Percentiles rank a stretch among this genome's conserved stretches.
phyloP scores from a whole-genome alignment of 169 alveolate species.

The Cryptosporidium canis region DNA sequence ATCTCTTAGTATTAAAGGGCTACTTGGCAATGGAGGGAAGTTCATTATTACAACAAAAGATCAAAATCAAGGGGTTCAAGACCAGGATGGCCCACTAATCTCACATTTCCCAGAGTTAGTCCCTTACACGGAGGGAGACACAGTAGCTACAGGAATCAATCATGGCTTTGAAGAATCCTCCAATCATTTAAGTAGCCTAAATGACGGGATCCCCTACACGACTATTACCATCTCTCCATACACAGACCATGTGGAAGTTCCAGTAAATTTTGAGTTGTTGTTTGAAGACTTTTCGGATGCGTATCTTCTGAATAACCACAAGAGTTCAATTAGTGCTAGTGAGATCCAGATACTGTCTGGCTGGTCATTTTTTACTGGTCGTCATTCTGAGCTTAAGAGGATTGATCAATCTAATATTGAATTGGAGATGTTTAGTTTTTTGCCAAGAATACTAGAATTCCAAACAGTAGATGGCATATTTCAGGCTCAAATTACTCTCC shows the following conservation, averaged over 20 bases:
- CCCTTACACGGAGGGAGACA: background rate
- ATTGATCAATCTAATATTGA: slow-evolving; percentile 29
- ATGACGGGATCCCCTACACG: slow-evolving; percentile 28
- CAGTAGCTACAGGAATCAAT: background rate
- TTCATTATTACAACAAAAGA: slow-evolving; percentile 14
- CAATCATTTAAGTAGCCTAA: too few species aligned
- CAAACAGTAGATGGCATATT: background rate
- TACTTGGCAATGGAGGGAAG: slow-evolving; percentile 30
- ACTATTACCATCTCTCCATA: slow-evolving; percentile 59
- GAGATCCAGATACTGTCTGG: slow-evolving; percentile 17
- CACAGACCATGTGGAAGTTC: slow-evolving; percentile 28
- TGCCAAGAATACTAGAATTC: slow-evolving; percentile 42
- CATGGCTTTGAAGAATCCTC: background rate
- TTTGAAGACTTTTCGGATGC: background rate
- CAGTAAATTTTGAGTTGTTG: background rate
- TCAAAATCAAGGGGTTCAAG: background rate
- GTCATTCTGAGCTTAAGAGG: slow-evolving; percentile 2
- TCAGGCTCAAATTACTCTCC: slow-evolving; percentile 51
- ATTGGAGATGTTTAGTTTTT: slow-evolving; percentile 56
- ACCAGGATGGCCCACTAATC: background rate
- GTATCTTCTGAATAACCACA: background rate
- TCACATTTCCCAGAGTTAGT: background rate
- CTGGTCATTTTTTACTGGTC: slow-evolving; percentile 54
- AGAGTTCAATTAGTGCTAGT: background rate
- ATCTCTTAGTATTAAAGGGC: slow-evolving; percentile 28